phyloP scores from a whole-genome alignment of 805 yeast genomes.

The Metschnikowia continentalis region DNA sequence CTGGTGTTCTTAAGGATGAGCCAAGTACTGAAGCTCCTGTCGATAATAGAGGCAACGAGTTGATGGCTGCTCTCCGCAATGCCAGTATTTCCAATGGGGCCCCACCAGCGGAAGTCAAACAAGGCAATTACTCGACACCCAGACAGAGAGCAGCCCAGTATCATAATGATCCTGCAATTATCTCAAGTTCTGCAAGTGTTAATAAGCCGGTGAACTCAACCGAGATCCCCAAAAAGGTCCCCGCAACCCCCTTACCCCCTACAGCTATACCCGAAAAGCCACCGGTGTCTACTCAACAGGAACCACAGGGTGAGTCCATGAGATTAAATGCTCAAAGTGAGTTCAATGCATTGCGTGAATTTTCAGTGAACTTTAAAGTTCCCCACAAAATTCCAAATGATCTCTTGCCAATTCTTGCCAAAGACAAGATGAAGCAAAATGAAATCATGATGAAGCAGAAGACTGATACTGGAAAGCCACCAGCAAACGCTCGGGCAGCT shows the following conservation, averaged over 20 bases:
- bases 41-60: conserved; percentile 52
- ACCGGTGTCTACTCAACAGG: neutral
- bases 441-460: conserved; percentile 47
- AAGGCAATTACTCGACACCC: conserved; percentile 52
- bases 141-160: conserved; percentile 49
- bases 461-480: conserved; percentile 5
- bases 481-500: neutral
- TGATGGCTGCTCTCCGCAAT: conserved; percentile 44
- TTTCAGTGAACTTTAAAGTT: conserved; percentile 77
- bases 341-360: conserved; percentile 66
- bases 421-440: conserved; percentile 62
- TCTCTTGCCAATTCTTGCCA: conserved; percentile 63
- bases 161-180: conserved; percentile 64
- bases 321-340: conserved; percentile 55
- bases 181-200: conserved; percentile 46
- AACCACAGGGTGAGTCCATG: conserved; percentile 32
- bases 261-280: conserved; percentile 10
- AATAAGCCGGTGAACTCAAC: conserved; percentile 14
- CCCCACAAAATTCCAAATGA: conserved; percentile 59
- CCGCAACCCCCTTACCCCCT: conserved; percentile 15
- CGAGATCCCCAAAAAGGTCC: neutral
- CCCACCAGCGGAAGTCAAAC: conserved; percentile 14
- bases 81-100: conserved; percentile 22
- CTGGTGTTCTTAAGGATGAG: conserved; percentile 52
- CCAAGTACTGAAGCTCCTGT: conserved; percentile 20